Evolutionary conservation across 805 yeast species (phyloP).

Genomic region (Saccharomycopsis capsularis): DNA sequence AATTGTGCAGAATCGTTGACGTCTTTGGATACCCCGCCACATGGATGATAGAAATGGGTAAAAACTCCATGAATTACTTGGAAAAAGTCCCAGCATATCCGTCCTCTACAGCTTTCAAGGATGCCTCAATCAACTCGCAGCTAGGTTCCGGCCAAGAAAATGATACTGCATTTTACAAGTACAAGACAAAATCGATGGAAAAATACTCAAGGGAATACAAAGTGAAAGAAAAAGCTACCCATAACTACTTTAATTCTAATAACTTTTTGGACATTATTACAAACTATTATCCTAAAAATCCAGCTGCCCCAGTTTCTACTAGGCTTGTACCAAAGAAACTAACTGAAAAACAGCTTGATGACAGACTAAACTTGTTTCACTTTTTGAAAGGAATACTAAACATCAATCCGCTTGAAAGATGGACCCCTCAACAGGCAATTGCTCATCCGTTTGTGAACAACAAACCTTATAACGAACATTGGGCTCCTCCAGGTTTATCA

Average conservation of each 20-base stretch:
- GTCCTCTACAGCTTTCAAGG: constrained; percentile 25
- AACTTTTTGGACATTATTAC: constrained; percentile 65
- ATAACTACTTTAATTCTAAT: constrained; percentile 67
- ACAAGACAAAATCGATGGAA: constrained; percentile 40
- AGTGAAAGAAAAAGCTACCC: constrained; percentile 66
- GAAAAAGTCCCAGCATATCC: constrained; percentile 31
- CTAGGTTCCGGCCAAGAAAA: background rate
- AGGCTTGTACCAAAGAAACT: constrained; percentile 21
- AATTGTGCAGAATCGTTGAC: constrained; percentile 71
- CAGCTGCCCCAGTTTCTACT: constrained; percentile 20
- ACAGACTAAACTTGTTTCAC: constrained; percentile 66
- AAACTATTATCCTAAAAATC: constrained; percentile 53
- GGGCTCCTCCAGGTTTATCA: constrained; percentile 43
- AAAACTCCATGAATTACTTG: constrained; percentile 66
- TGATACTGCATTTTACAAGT: constrained; percentile 19
- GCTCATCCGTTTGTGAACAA: constrained; percentile 84
- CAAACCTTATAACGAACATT: constrained; percentile 43
- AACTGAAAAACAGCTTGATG: constrained; percentile 65
- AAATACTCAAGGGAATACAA: constrained; percentile 41
- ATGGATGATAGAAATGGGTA: constrained; percentile 97
- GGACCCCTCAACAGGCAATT: constrained; percentile 95
- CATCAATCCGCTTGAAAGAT: constrained; percentile 85
- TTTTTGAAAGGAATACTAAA: constrained; percentile 72
- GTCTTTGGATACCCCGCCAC: constrained; percentile 84
- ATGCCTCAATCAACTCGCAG: background rate